These are phyloP conservation scores for Plasmodium cynomolgi DNA, from an alignment of 169 alveolate genomes.

Conservation along the genomic window DNA sequence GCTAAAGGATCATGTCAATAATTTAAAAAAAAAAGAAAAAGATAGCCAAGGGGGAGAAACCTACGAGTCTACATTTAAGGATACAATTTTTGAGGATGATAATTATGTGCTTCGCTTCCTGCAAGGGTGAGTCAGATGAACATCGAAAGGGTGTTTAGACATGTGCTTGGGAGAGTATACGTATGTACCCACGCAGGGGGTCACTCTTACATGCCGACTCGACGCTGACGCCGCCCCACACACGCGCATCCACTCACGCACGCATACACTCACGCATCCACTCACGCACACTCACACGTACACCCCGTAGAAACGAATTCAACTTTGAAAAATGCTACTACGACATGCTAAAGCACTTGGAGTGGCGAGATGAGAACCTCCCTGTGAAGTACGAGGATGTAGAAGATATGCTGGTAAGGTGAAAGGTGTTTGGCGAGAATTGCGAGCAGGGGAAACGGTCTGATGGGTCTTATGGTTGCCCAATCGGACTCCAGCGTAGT, in stretches of 20 bases:
- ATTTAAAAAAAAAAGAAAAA: conserved; percentile 68
- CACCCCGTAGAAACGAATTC: conserved; percentile 59
- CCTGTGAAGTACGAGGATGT: conserved; percentile 77
- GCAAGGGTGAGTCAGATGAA: conserved; percentile 59
- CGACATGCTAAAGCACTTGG: conserved; percentile 80
- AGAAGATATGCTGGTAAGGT: conserved; percentile 18
- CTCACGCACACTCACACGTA: too few species aligned
- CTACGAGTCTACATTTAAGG: conserved; percentile 65
- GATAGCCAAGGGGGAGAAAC: conserved; percentile 37
- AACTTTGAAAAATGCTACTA: conserved; percentile 68
- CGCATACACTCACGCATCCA: too few species aligned
- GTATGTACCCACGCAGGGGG: background rate
- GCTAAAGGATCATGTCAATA: conserved; percentile 78
- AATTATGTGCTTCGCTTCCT: conserved; percentile 81
- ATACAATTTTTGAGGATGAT: conserved; percentile 79
- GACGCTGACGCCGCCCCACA: background rate
- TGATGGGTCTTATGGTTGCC: conserved; percentile 9
- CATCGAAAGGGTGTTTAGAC: background rate
- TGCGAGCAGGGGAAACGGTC: background rate
- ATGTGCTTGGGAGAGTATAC: background rate
- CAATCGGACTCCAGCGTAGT: background rate
- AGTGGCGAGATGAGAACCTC: conserved; percentile 81
- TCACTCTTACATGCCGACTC: background rate
- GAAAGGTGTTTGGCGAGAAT: background rate
- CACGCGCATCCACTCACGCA: too few species aligned